Evolutionary conservation across 148 eudicot species (phyloP).

Genomic region (Cornus kousa): DNA sequence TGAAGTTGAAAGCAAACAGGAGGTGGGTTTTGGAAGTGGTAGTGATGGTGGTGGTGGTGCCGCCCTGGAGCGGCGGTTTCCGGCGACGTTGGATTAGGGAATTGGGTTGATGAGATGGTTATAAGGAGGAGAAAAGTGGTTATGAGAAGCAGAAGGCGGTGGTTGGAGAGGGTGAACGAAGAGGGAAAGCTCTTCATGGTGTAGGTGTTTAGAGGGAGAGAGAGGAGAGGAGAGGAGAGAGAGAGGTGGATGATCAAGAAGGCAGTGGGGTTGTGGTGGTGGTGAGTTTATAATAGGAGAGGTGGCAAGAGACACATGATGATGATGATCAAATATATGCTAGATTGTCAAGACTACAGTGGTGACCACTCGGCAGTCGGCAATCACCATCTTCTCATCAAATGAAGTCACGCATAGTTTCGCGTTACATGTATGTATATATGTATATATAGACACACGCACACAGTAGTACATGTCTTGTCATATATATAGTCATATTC

Average conservation of each 20-base stretch:
- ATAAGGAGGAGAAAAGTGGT: not conserved
- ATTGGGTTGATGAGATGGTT: conserved; percentile 1
- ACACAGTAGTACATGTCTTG: too few relatives aligned
- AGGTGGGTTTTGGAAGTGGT: conserved; percentile 36
- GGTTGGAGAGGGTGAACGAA: not conserved
- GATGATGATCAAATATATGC: not conserved
- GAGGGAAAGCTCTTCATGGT: conserved; percentile 10
- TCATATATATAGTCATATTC: too few relatives aligned
- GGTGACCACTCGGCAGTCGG: not conserved
- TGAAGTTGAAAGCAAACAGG: conserved; percentile 29
- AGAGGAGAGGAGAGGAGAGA: conserved; percentile 5
- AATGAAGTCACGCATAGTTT: conserved; percentile 13
- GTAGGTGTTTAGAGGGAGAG: conserved; percentile 11
- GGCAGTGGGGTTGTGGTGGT: not conserved
- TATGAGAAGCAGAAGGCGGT: not conserved
- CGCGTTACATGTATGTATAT: not conserved
- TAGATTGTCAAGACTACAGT: not conserved
- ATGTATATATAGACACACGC: not conserved
- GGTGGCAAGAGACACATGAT: conserved; percentile 6
- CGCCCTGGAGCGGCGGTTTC: not conserved
- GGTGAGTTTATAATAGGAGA: conserved; percentile 4
- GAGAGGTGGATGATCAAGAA: not conserved
- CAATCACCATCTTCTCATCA: not conserved
- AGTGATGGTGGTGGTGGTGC: conserved; percentile 12
- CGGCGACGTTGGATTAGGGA: not conserved